Percentiles rank a stretch among this genome's conserved stretches.
phyloP scores from a whole-genome alignment of 306 rosid species.

The Quercus alba region DNA sequence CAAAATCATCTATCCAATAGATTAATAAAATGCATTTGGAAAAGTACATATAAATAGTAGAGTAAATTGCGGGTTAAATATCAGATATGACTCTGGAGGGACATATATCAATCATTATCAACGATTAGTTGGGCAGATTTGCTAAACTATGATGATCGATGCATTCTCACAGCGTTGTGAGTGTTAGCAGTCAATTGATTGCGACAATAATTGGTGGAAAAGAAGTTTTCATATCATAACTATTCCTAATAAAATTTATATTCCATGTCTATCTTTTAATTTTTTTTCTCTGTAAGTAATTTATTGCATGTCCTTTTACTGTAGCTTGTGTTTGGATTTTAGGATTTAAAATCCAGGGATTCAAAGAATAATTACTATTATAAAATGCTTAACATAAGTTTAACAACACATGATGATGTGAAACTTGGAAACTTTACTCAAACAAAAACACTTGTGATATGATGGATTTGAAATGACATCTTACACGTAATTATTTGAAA shows the following conservation, averaged over 20 bases:
- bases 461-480: no score
- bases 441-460: no score
- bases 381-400: no score
- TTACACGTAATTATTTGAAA: no score
- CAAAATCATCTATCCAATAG: neutral
- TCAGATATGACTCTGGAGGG: neutral
- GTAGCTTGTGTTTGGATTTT: neutral
- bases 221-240: no score
- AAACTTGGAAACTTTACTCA: no score
- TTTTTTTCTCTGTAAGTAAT: neutral
- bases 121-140: neutral
- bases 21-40: neutral
- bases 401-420: no score
- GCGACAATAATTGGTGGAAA: no score
- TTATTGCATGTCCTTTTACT: neutral
- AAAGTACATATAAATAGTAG: no score
- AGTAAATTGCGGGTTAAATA: neutral
- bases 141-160: neutral
- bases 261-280: neutral
- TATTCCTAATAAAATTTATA: neutral
- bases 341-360: no score
- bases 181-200: neutral
- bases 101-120: neutral
- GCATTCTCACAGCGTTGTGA: neutral
- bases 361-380: no score